Percentiles rank a stretch among this genome's conserved stretches.
Conservation (phyloP, 305 asterid genomes). For the Fraxinus latifolia region DNA sequence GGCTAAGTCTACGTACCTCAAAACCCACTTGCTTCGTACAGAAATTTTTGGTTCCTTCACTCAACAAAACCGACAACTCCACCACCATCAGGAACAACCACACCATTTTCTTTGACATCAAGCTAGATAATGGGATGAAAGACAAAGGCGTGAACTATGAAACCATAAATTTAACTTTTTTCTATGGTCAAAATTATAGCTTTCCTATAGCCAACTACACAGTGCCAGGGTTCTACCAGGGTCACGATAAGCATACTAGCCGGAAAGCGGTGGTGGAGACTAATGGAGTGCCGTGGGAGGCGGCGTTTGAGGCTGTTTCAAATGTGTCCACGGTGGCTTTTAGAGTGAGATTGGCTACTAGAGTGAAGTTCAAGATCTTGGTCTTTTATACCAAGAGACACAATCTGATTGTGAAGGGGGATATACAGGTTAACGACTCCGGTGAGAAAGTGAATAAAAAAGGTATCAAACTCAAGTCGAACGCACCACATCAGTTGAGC, state of each 20-base stretch:
- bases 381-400: conserved; percentile 29
- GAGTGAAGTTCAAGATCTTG: conserved; percentile 44
- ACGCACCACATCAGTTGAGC: conserved; percentile 4
- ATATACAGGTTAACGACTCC: conserved; percentile 25
- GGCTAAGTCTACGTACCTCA: conserved; percentile 64
- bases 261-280: conserved; percentile 15
- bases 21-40: conserved; percentile 43
- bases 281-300: conserved; percentile 39
- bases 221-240: conserved; percentile 45
- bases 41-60: conserved; percentile 42
- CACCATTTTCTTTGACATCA: conserved; percentile 43
- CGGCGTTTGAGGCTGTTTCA: conserved; percentile 29
- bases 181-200: conserved; percentile 24
- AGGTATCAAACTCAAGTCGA: conserved; percentile 25
- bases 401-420: conserved; percentile 18
- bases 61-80: conserved; percentile 33
- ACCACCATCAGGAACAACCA: conserved; percentile 29
- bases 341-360: conserved; percentile 37
- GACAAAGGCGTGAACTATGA: conserved; percentile 56
- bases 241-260: conserved; percentile 38
- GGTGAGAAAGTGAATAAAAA: conserved; percentile 23
- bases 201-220: conserved; percentile 33
- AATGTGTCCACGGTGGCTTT: conserved; percentile 35
- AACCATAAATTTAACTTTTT: conserved; percentile 30
- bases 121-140: conserved; percentile 49